Base-by-base conservation (phyloP, 495 filamentous ascomycete species). In the Aspergillus nidulans region DNA sequence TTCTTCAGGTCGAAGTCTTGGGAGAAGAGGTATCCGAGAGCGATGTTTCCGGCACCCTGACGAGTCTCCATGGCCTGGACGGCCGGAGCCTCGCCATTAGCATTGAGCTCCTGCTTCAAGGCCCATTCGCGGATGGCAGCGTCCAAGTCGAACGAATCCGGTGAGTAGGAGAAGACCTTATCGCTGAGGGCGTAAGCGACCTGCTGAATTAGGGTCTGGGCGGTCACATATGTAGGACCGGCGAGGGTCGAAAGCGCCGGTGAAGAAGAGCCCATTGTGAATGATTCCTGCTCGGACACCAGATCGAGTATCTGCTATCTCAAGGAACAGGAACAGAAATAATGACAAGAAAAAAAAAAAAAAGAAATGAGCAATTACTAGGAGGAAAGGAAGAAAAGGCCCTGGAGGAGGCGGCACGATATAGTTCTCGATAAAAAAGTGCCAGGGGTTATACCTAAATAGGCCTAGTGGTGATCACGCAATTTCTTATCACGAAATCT, bases 151-250 rank as follows among this genome's bases (percentile, higher is more conserved):
- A 96, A 97, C 23, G 88, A 86, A 61, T 95, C 88, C 8, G 92
- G 91, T 15, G 95, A 97, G 75, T 96, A 97, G 32, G 91, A 88
- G 75, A 96, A 98, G 69, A 97, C 83, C 76, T 94, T 95, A 77
- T 97, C 91, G 53, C 90, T 96, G 55, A 98, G 80, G 47, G 87
- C 76, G 70, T 95, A 97, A 48, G 94, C 88, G 53, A 96, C 91
- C 72, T 98, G 94, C 74, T 98, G 95, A 55, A 97, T 87, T 52
- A 98, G 79, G 19, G 87, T 83, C 72, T 97, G 95, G 41, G 90
- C 85, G 28, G 92, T 96, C 38, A 88, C 77, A 78, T 98, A 98
- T 34, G 88, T 91, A 48, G 90, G 90, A 41, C 94, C 95, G 45
- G 78, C 83, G 69, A 98, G 86, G 65, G 87, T 83, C 42, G 85